Conservation (phyloP, 306 rosid species). For the Abrus pulchellus region DNA sequence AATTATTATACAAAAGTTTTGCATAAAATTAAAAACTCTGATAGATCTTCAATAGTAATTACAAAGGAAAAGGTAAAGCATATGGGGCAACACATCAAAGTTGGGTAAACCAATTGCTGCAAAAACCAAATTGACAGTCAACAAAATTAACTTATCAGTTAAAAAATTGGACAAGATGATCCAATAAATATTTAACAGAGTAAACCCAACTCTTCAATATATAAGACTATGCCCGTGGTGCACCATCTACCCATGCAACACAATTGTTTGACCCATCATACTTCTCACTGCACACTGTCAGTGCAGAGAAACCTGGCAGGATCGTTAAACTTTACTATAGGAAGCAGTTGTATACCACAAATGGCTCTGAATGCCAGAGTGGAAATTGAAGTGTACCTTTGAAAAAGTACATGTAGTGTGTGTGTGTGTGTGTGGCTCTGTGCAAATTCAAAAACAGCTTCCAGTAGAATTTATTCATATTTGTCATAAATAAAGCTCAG, state of each 20-base stretch:
- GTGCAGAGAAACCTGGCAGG: conserved; percentile 99
- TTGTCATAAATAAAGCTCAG: not conserved
- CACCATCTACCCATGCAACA: conserved; percentile 29
- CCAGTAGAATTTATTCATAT: conserved; percentile 50
- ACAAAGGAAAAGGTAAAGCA: not conserved
- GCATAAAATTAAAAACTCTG: not conserved
- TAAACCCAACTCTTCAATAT: conserved; percentile 3
- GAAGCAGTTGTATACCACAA: conserved; percentile 76
- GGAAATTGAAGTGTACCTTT: conserved; percentile 54
- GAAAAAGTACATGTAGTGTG: conserved; percentile 25
- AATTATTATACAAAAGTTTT: not conserved
- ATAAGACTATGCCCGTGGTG: conserved; percentile 9
- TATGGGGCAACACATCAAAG: not conserved
- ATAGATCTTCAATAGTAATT: not conserved
- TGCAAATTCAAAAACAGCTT: conserved; percentile 59
- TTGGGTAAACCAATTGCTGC: not conserved
- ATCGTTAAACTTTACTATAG: conserved; percentile 67
- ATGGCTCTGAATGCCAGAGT: conserved; percentile 79
- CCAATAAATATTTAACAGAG: conserved; percentile 10
- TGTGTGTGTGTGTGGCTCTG: conserved; percentile 1
- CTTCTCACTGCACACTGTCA: conserved; percentile 99
- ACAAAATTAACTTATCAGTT: not conserved
- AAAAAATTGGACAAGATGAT: not conserved
- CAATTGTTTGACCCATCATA: conserved; percentile 89
- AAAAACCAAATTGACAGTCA: not conserved